Conservation (phyloP, 805 yeast species). For the Candida stauntonica region DNA sequence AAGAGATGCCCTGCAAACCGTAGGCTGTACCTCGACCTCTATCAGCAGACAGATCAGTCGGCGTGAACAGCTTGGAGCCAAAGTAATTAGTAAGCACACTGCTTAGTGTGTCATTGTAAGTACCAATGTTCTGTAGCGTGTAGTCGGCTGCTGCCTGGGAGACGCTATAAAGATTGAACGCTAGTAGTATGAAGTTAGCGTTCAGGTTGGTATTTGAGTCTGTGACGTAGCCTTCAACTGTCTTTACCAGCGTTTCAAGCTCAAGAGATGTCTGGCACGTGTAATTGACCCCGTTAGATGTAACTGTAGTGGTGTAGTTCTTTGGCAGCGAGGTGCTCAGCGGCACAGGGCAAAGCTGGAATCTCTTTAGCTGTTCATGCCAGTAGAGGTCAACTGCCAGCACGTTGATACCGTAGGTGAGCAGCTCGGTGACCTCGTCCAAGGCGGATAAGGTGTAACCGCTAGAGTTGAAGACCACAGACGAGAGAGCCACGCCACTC, state of each 20-base stretch:
- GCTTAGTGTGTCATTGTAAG: constrained; percentile 24
- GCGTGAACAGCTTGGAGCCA: constrained; percentile 27
- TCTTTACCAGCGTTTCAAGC: constrained; percentile 26
- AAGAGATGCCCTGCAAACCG: constrained; percentile 12
- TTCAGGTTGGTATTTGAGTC: constrained; percentile 43
- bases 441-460: constrained; percentile 34
- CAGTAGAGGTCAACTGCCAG: constrained; percentile 54
- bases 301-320: constrained; percentile 5
- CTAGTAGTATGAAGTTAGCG: constrained; percentile 39
- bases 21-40: constrained; percentile 18
- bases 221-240: constrained; percentile 32
- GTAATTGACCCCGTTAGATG: constrained; percentile 14
- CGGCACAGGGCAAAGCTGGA: constrained; percentile 57
- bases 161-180: constrained; percentile 32
- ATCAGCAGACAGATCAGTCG: constrained; percentile 24
- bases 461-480: constrained; percentile 28
- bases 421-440: constrained; percentile 25
- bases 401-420: constrained; percentile 42
- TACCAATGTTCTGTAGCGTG: constrained; percentile 2
- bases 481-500: constrained; percentile 36
- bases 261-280: constrained; percentile 25
- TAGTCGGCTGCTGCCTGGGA: neutral
- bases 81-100: constrained; percentile 19
- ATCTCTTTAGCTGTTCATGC: constrained; percentile 40
- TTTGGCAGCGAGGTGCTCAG: constrained; percentile 1